Evolutionary conservation across 73 alveolate species (phyloP).

Genomic region (Paramecium pentaurelia): DNA sequence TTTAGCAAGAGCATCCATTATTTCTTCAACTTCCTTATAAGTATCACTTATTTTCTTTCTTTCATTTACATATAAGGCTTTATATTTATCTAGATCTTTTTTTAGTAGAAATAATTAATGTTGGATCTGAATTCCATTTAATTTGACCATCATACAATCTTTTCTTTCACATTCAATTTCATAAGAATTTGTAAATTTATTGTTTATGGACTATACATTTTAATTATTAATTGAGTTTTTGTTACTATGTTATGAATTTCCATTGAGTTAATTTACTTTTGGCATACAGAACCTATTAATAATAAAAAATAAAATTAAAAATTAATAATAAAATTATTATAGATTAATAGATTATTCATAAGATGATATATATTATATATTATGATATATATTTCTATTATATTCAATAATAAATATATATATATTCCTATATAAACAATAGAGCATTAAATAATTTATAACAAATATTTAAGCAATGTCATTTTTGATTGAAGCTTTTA

Average conservation of each 20-base stretch:
- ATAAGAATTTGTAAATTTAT: background rate
- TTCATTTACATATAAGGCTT: background rate
- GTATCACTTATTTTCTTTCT: slow-evolving; percentile 12
- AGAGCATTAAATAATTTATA: background rate
- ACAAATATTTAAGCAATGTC: background rate
- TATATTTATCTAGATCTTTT: slow-evolving; percentile 1
- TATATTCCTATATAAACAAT: background rate
- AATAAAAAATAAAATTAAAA: background rate
- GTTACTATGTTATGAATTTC: background rate
- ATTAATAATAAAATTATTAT: background rate
- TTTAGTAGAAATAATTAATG: background rate
- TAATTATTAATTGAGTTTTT: background rate
- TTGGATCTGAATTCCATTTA: background rate
- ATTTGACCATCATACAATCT: background rate
- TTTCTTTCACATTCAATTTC: background rate
- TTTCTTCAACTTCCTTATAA: slow-evolving; percentile 22
- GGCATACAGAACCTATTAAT: background rate
- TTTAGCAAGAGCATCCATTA: background rate
- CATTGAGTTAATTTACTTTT: background rate
- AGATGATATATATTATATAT: background rate
- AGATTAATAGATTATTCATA: background rate
- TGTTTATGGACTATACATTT: background rate
- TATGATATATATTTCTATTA: background rate
- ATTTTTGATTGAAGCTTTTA: background rate
- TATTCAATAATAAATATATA: background rate